Conservation (phyloP, 768 basidiomycete species). For the Pholiota molesta region DNA sequence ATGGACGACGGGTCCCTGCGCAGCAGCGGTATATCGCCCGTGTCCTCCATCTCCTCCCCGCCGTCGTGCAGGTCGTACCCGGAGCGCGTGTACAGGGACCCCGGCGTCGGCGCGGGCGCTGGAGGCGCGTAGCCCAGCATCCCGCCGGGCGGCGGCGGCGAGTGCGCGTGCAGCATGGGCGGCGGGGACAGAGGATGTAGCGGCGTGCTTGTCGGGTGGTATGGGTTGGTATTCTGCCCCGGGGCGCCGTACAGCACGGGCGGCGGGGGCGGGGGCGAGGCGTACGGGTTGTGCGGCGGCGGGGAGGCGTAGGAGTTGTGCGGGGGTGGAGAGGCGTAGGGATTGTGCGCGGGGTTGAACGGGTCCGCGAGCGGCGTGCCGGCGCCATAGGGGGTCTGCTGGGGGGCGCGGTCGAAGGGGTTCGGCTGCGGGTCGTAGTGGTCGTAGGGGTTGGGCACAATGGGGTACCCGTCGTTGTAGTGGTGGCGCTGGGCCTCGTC, state of each 20-base stretch:
- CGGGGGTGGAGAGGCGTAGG: constrained; percentile 26
- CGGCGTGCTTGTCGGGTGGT: constrained; percentile 18
- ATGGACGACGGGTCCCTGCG: constrained; percentile 42
- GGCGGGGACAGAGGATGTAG: constrained; percentile 24
- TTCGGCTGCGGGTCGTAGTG: constrained; percentile 37
- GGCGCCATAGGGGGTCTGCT: constrained; percentile 9
- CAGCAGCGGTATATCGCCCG: constrained; percentile 72
- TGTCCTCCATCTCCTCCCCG: constrained; percentile 44
- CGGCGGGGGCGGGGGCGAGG: constrained; percentile 26
- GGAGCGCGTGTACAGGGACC: constrained; percentile 17
- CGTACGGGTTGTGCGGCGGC: constrained; percentile 24
- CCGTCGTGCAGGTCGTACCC: constrained; percentile 48
- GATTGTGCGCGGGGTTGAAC: constrained; percentile 38
- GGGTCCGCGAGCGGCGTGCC: constrained; percentile 36
- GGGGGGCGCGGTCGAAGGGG: constrained; percentile 23
- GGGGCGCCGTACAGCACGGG: constrained; percentile 12
- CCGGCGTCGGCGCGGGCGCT: constrained; percentile 8
- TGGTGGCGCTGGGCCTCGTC: constrained; percentile 65
- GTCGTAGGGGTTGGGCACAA: constrained; percentile 46
- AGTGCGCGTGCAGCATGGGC: constrained; percentile 4
- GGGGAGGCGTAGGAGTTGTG: constrained; percentile 26
- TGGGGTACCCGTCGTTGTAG: constrained; percentile 70
- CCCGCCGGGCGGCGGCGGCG: constrained; percentile 7
- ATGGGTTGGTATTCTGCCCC: constrained; percentile 18
- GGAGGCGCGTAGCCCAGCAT: constrained; percentile 8